Conservation (phyloP, 1,284 basidiomycete species). For the Calocybe gambosa region DNA sequence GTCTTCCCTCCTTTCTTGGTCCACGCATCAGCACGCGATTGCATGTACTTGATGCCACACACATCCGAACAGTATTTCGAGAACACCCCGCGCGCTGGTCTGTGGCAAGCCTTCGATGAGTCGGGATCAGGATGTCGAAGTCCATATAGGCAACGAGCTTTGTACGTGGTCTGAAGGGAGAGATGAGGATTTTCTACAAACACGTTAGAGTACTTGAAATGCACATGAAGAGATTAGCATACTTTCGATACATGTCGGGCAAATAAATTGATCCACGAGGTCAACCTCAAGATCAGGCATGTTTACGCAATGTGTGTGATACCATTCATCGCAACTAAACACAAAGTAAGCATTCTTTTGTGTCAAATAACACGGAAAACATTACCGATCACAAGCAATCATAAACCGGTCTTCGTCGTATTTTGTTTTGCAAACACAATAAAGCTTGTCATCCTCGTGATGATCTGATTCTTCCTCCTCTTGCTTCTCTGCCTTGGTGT, state of each 20-base stretch:
- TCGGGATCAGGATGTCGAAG: slow-evolving; percentile 52
- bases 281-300: slow-evolving; percentile 75
- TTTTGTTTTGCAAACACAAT: slow-evolving; percentile 75
- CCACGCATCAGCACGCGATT: slow-evolving; percentile 53
- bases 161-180: slow-evolving; percentile 70
- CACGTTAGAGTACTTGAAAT: slow-evolving; percentile 5
- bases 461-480: slow-evolving; percentile 52
- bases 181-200: slow-evolving; percentile 53
- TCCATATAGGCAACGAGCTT: slow-evolving; percentile 64
- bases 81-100: slow-evolving; percentile 67
- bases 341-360: slow-evolving; percentile 1
- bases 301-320: slow-evolving; percentile 74
- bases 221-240: slow-evolving; percentile 24
- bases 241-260: slow-evolving; percentile 72
- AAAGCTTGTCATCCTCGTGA: slow-evolving; percentile 69
- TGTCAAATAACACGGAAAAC: slow-evolving; percentile 10
- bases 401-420: slow-evolving; percentile 80
- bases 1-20: slow-evolving; percentile 52
- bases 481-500: slow-evolving; percentile 35
- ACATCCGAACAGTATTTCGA: slow-evolving; percentile 84
- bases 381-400: slow-evolving; percentile 86
- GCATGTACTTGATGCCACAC: slow-evolving; percentile 68
- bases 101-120: slow-evolving; percentile 65
- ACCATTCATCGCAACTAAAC: slow-evolving; percentile 84
- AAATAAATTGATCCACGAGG: slow-evolving; percentile 83